phyloP scores from a whole-genome alignment of 441 rosid species.

The Biscutella laevigata region DNA sequence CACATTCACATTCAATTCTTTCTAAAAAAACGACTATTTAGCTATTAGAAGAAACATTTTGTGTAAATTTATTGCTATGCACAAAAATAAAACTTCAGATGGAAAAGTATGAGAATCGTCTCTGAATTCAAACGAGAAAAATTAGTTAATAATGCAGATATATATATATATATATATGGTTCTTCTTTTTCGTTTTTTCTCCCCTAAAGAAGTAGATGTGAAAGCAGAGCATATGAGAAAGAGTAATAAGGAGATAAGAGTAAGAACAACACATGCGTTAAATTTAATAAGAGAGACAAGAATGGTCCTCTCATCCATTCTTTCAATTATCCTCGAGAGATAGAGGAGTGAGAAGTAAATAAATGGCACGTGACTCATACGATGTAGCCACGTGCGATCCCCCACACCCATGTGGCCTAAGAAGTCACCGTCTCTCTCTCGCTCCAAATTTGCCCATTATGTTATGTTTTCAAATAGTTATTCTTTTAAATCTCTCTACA shows the following conservation, averaged over 20 bases:
- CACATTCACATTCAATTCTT: no score
- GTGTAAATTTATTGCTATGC: no score
- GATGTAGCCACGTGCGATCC: conserved; percentile 35
- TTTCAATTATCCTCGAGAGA: conserved; percentile 22
- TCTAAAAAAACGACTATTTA: no score
- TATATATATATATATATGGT: background rate
- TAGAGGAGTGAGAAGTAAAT: conserved; percentile 26
- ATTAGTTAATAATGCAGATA: no score
- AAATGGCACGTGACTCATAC: conserved; percentile 28
- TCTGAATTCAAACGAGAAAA: conserved; percentile 21
- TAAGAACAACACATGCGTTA: conserved; percentile 29
- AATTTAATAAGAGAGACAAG: conserved; percentile 20
- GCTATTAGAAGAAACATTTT: no score
- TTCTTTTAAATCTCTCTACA: no score
- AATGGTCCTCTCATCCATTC: conserved; percentile 25
- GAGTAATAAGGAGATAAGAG: conserved; percentile 27
- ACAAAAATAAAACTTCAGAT: conserved; percentile 3
- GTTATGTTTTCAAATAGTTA: no score
- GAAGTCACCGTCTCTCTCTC: conserved; percentile 11
- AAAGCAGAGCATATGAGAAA: conserved; percentile 20
- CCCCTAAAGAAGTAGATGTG: conserved; percentile 27
- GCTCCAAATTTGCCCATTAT: no score
- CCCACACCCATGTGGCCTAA: conserved; percentile 42
- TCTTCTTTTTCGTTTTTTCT: background rate
- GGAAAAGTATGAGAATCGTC: conserved; percentile 14